Conservation (phyloP, 2,329 filamentous ascomycete species). For the Reticulascus tulasneorum region DNA sequence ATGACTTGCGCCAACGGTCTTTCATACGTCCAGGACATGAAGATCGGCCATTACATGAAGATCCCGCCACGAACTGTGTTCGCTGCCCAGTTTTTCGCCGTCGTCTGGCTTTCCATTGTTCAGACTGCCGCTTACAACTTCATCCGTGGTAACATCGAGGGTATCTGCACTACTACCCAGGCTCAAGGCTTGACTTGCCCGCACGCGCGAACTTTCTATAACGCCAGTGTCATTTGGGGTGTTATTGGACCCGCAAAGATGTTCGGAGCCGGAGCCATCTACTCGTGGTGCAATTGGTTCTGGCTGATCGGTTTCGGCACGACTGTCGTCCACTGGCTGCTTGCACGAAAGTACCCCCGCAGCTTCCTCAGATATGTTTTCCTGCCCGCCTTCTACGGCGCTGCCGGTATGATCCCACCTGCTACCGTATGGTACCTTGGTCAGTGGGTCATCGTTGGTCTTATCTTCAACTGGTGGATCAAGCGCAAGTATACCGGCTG, state of each 20-base stretch:
- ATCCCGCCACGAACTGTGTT: slow-evolving; percentile 56
- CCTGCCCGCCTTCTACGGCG: slow-evolving; percentile 51
- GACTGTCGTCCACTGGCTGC: slow-evolving; percentile 44
- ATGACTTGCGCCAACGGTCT: slow-evolving; percentile 43
- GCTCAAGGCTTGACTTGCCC: slow-evolving; percentile 52
- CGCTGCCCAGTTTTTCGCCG: slow-evolving; percentile 58
- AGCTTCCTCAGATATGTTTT: slow-evolving; percentile 44
- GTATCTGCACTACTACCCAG: slow-evolving; percentile 47
- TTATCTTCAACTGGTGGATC: slow-evolving; percentile 52
- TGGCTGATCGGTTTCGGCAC: slow-evolving; percentile 46
- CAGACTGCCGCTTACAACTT: slow-evolving; percentile 35
- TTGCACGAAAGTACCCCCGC: slow-evolving; percentile 43
- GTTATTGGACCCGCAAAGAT: slow-evolving; percentile 43
- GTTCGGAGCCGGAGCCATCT: slow-evolving; percentile 37
- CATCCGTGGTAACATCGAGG: slow-evolving; percentile 42
- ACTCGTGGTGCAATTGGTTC: slow-evolving; percentile 48
- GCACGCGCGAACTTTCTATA: slow-evolving; percentile 55
- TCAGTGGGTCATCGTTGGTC: slow-evolving; percentile 51
- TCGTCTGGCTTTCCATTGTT: slow-evolving; percentile 37
- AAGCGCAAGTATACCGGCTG: slow-evolving; percentile 47
- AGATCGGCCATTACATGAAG: slow-evolving; percentile 47
- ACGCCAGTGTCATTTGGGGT: slow-evolving; percentile 58
- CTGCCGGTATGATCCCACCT: slow-evolving; percentile 45
- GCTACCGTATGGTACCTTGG: slow-evolving; percentile 54
- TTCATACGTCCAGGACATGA: slow-evolving; percentile 48